phyloP scores from a whole-genome alignment of 2,329 filamentous ascomycete species.

The Fusarium setosum region DNA sequence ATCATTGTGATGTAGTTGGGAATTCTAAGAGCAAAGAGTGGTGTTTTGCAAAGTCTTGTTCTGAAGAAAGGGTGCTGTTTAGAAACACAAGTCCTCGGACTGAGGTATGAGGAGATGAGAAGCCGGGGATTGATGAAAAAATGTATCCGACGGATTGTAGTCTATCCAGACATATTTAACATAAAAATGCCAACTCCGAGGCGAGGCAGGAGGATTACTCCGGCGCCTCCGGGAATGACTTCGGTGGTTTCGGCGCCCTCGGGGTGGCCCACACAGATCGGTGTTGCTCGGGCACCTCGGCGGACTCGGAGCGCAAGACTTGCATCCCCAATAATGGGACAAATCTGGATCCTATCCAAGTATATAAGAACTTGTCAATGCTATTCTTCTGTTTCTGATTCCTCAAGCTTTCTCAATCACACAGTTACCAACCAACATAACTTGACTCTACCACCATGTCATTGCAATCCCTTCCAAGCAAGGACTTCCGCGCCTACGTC shows the following conservation, averaged over 20 bases:
- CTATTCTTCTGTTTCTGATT: too few species aligned
- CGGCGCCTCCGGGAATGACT: background rate
- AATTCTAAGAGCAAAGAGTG: too few species aligned
- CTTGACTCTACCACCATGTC: constrained; percentile 10
- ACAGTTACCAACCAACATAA: background rate
- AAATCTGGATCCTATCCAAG: too few species aligned
- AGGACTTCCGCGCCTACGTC: constrained; percentile 38
- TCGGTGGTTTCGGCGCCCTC: constrained; percentile 1
- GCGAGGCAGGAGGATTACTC: background rate
- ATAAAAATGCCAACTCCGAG: too few species aligned
- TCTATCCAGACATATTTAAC: too few species aligned
- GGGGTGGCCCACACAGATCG: background rate
- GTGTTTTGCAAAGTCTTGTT: too few species aligned
- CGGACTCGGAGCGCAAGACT: constrained; percentile 7
- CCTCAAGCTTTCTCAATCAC: background rate
- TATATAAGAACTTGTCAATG: background rate
- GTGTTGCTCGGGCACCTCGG: constrained; percentile 15
- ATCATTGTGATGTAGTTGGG: constrained; percentile 50
- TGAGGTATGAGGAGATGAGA: too few species aligned
- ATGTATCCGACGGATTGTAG: too few species aligned
- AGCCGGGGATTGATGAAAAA: too few species aligned
- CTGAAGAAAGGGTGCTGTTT: too few species aligned
- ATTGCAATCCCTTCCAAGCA: constrained; percentile 30
- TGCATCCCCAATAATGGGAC: background rate
- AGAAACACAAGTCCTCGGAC: too few species aligned